A percentile compares a stretch with the other conserved stretches of the same genome.
phyloP scores from a whole-genome alignment of 768 basidiomycete species.

The Trametes cubensis region DNA sequence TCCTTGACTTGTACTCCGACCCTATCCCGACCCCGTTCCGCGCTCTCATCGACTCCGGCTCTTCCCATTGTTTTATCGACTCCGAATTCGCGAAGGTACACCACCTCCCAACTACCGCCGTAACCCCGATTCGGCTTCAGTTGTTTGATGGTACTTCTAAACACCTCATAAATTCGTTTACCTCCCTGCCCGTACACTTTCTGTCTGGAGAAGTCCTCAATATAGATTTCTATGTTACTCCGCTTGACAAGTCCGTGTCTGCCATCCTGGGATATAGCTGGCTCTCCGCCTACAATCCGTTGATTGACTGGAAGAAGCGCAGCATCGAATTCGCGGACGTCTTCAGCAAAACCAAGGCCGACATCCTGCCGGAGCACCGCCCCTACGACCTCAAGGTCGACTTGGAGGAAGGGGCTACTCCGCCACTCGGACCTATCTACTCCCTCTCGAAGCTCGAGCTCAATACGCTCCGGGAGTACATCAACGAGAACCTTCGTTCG shows the following conservation, averaged over 20 bases:
- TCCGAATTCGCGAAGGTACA: not conserved
- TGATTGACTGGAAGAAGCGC: conserved; percentile 11
- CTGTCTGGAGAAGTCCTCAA: not conserved
- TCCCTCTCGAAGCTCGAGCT: not conserved
- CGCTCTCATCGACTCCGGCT: conserved; percentile 9
- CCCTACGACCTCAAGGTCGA: not conserved
- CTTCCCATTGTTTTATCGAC: conserved; percentile 1
- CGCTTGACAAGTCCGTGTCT: not conserved
- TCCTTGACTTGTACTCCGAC: not conserved
- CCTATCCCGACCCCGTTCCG: not conserved
- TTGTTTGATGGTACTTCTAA: conserved; percentile 6
- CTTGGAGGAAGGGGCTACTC: not conserved
- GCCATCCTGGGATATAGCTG: conserved; percentile 10
- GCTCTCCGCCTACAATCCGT: conserved; percentile 5
- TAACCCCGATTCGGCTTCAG: not conserved
- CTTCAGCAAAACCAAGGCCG: not conserved
- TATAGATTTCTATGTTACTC: conserved; percentile 1
- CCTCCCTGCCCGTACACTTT: not conserved
- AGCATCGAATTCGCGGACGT: conserved; percentile 10
- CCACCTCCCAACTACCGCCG: not conserved
- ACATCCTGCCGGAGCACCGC: not conserved
- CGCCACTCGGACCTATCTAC: not conserved
- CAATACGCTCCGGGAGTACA: not conserved
- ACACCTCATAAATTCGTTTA: not conserved
- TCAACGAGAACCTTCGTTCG: not conserved